These are phyloP conservation scores for Tillandsia fasciculata DNA, from an alignment of 176 grass and related monocot species.

Conservation along the genomic window DNA sequence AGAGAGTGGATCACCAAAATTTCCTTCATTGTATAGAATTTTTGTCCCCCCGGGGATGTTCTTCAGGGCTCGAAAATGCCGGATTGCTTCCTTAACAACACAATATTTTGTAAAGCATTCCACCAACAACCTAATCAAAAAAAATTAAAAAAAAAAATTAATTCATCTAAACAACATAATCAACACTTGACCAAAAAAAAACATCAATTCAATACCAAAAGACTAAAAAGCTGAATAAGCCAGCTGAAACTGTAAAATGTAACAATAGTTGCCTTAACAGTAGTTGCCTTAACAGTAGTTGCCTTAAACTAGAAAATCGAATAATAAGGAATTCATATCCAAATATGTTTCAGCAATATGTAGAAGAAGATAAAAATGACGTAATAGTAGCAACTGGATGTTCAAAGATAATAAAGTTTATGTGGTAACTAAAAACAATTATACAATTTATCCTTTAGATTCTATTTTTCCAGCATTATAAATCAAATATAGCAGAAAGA, in stretches of 20 bases:
- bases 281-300: too few relatives aligned
- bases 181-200: background rate
- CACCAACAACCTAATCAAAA: constrained; percentile 66
- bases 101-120: constrained; percentile 96
- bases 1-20: constrained; percentile 88
- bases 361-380: too few relatives aligned
- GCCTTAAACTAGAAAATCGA: too few relatives aligned
- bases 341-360: too few relatives aligned
- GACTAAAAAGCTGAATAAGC: background rate
- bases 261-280: background rate
- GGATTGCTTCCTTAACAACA: constrained; percentile 91
- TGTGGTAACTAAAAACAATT: too few relatives aligned
- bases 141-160: background rate
- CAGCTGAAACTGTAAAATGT: background rate
- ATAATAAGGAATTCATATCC: too few relatives aligned
- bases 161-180: background rate
- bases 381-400: too few relatives aligned
- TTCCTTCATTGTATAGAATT: constrained; percentile 80
- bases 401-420: too few relatives aligned
- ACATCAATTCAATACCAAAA: background rate
- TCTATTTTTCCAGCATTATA: background rate
- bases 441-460: too few relatives aligned
- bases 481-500: background rate
- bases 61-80: constrained; percentile 84
- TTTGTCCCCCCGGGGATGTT: constrained; percentile 74